Conservation (phyloP, 345 rosid species). For the Nasturtium officinale region DNA sequence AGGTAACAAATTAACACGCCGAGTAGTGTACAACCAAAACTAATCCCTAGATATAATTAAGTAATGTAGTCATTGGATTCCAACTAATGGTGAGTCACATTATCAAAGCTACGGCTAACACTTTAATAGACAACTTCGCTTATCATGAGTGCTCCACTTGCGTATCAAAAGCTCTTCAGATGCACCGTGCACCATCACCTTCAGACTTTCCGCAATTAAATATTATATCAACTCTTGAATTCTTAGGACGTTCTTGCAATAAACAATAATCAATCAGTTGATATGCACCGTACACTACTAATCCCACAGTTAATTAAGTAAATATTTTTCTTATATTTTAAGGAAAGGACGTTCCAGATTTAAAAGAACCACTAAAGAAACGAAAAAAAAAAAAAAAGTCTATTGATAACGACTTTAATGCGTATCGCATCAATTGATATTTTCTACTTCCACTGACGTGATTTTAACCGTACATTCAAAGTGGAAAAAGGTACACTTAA, state of each 20-base stretch:
- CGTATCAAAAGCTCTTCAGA: slow-evolving; percentile 36
- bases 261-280: neutral
- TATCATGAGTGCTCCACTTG: slow-evolving; percentile 47
- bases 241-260: neutral
- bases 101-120: slow-evolving; percentile 4
- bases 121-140: slow-evolving; percentile 39
- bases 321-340: neutral
- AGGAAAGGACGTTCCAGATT: slow-evolving; percentile 42
- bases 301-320: neutral
- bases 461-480: slow-evolving; percentile 38
- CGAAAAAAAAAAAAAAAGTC: slow-evolving; percentile 13
- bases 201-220: slow-evolving; percentile 15
- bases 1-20: neutral
- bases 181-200: slow-evolving; percentile 30
- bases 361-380: slow-evolving; percentile 25
- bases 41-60: neutral
- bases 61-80: slow-evolving; percentile 36
- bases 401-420: slow-evolving; percentile 40
- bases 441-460: slow-evolving; percentile 11
- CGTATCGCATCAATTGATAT: slow-evolving; percentile 24
- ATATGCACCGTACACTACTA: neutral
- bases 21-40: neutral
- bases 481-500: slow-evolving; percentile 27
- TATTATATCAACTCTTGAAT: too few relatives aligned
- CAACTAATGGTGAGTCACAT: slow-evolving; percentile 27